A percentile compares a stretch with the other conserved stretches of the same genome.
These are phyloP conservation scores for Phytophthora citrophthora DNA, from an alignment of 352 stramenopile species.

Conservation along the genomic window DNA sequence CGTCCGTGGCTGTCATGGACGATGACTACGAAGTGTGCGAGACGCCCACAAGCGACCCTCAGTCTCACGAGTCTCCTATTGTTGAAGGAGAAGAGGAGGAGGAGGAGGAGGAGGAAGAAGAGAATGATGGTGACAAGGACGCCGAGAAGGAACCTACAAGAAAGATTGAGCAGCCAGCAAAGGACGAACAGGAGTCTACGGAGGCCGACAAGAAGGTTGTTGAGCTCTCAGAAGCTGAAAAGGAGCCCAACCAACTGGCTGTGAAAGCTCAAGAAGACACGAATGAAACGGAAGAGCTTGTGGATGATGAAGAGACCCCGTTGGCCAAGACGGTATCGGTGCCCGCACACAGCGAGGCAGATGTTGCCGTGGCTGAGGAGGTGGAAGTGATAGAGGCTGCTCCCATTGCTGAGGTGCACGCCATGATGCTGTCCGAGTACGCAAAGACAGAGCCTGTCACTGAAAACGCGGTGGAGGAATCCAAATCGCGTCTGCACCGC, in stretches of 20 bases:
- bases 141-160: neutral
- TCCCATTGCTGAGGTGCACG: conserved; percentile 28
- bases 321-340: neutral
- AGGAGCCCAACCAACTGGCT: neutral
- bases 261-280: conserved; percentile 3
- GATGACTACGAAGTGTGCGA: conserved; percentile 38
- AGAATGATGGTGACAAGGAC: neutral
- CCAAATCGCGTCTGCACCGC: conserved; percentile 19
- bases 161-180: conserved; percentile 2
- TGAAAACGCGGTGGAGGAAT: conserved; percentile 4
- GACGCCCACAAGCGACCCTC: conserved; percentile 23
- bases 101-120: conserved; percentile 24
- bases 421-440: conserved; percentile 30
- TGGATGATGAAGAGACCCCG: neutral
- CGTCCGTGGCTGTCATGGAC: conserved; percentile 67
- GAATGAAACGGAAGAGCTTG: neutral
- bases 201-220: neutral
- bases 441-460: conserved; percentile 6
- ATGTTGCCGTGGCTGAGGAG: conserved; percentile 16
- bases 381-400: conserved; percentile 37
- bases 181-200: too few species aligned
- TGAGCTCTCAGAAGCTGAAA: conserved; percentile 1
- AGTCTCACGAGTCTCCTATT: conserved; percentile 32
- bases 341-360: neutral
- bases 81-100: conserved; percentile 40